Evolutionary conservation across 495 filamentous ascomycete genomes (phyloP), one percentile per base, ranked within the genome.

Genomic region (Copromyces sp.): DNA sequence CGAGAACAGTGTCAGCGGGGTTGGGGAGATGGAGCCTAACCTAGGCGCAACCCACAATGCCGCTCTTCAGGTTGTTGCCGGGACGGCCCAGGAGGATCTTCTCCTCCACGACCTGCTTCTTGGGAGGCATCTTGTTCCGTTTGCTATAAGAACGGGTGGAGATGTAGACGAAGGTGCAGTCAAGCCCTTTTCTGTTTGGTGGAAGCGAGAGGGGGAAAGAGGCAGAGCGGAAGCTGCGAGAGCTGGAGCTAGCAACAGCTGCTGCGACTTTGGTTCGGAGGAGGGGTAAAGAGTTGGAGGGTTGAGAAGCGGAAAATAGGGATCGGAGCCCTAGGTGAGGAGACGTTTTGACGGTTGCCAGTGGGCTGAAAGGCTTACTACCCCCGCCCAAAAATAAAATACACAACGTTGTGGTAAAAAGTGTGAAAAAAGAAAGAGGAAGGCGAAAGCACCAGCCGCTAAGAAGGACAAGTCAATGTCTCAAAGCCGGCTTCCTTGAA

Each of bases 11-110:
- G 76, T 81, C 76, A 78, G 75, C 74, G 69, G 61, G 45, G 73
- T 76, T 65, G 74, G 70, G 71, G 71, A 73, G 73, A 71, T 70
- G 70, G 44, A 40, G 75, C 70, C 65, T 41, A 65, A 71, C 73
- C 68, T 72, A 73, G 74, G 53, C 53, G 73, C 74, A 81, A 90
- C 93, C 87, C 91, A 97, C 96, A 89, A 99, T 99, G 87, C 96
- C 96, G 85, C 93, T 96, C 90, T 98, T 99, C 84, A 99, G 85
- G 86, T 90, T 98, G 87, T 99, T 99, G 77, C 96, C 96, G 72
- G 96, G 96, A 79, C 96, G 89, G 80, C 96, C 96, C 80, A 99
- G 87, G 72, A 92, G 86, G 82, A 93, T 86, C 88, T 94, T 94
- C 88, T 94, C 89, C 81, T 86, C 83, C 76, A 89, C 85, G 79